Evolutionary conservation across 1,139 yeast genomes (phyloP).

Genomic region (Magnusiomyces suaveolens): DNA sequence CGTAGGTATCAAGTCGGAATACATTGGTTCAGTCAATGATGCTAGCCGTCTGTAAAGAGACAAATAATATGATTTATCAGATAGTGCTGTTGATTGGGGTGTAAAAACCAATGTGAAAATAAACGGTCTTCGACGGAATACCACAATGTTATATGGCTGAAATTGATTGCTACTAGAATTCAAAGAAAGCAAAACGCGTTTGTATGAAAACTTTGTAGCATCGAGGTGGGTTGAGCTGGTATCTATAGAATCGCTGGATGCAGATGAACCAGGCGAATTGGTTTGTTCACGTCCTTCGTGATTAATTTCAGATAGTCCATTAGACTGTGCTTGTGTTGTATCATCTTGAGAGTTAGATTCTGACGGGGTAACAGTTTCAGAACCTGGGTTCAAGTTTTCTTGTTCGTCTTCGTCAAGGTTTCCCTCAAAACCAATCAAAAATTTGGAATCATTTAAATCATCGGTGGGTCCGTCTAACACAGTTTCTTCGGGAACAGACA

Average conservation of each 20-base stretch:
- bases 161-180: neutral
- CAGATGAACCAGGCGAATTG: neutral
- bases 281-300: neutral
- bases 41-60: conserved; percentile 25
- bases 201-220: conserved; percentile 2
- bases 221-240: neutral
- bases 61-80: conserved; percentile 17
- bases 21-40: conserved; percentile 25
- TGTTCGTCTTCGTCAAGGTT: conserved; percentile 18
- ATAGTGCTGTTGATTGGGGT: conserved; percentile 14
- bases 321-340: neutral
- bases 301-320: neutral
- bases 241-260: neutral
- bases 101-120: conserved; percentile 21
- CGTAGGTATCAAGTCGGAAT: conserved; percentile 17
- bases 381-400: neutral
- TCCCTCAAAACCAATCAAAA: conserved; percentile 22
- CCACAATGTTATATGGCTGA: conserved; percentile 17
- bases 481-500: conserved; percentile 11
- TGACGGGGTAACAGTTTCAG: neutral
- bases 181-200: neutral
- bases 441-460: conserved; percentile 21
- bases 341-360: neutral
- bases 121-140: conserved; percentile 25
- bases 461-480: conserved; percentile 16